Conservation (phyloP, 2,329 filamentous ascomycete species). For the Colletotrichum caudatum region DNA sequence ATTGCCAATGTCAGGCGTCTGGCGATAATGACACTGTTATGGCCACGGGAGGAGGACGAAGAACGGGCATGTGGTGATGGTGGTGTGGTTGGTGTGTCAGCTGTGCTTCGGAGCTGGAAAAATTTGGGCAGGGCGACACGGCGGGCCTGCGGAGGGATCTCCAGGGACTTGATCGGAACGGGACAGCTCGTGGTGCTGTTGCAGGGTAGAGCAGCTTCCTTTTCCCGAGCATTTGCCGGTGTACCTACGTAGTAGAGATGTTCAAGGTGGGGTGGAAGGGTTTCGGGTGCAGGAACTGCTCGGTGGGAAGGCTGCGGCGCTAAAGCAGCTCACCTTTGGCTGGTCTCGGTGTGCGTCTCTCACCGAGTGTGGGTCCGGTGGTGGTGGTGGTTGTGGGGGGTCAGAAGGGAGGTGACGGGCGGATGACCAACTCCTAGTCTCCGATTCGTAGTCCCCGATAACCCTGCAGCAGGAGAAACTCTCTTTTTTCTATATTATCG, state of each 20-base stretch:
- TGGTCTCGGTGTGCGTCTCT: conserved; percentile 15
- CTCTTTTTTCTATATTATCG: neutral
- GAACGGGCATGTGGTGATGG: conserved; percentile 37
- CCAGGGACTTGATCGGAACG: conserved; percentile 17
- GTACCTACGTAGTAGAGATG: too few relatives aligned
- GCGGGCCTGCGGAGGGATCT: conserved; percentile 32
- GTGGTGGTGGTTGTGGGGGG: neutral
- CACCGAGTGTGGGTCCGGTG: conserved; percentile 1
- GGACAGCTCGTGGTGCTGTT: conserved; percentile 12
- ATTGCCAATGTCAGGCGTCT: conserved; percentile 16
- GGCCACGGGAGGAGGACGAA: conserved; percentile 28
- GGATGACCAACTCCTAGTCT: conserved; percentile 31
- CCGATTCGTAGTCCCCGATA: conserved; percentile 22
- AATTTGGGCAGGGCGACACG: conserved; percentile 22
- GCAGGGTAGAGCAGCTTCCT: conserved; percentile 6
- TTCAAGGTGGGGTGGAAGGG: conserved; percentile 12
- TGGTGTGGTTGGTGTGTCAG: conserved; percentile 40
- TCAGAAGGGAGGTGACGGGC: neutral
- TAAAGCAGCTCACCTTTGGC: neutral
- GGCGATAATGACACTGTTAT: conserved; percentile 28
- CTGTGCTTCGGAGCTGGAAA: conserved; percentile 37
- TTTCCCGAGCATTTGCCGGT: conserved; percentile 39
- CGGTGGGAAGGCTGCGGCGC: conserved; percentile 3
- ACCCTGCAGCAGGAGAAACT: conserved; percentile 20
- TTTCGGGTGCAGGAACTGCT: conserved; percentile 5